Percentiles rank a stretch among this genome's conserved stretches.
phyloP scores from a whole-genome alignment of 2,329 filamentous ascomycete species.

The Dactylellina cionopaga region DNA sequence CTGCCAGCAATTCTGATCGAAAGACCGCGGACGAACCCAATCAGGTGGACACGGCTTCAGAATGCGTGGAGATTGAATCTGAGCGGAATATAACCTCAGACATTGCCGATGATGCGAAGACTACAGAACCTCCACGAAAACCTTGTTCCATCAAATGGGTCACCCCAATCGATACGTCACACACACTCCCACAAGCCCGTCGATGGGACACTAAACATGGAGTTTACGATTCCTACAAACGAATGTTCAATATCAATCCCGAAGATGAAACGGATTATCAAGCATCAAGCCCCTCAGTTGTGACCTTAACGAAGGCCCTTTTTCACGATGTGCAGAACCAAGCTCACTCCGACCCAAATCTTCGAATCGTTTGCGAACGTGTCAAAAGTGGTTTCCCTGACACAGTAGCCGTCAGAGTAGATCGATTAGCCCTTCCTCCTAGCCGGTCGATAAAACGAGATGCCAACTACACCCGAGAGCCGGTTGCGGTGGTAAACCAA shows the following conservation, averaged over 20 bases:
- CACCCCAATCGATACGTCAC: slow-evolving; percentile 7
- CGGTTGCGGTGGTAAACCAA: slow-evolving; percentile 25
- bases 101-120: not conserved
- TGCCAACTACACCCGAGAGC: not conserved
- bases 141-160: slow-evolving; percentile 31
- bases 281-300: not conserved
- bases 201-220: slow-evolving; percentile 28
- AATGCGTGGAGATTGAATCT: not conserved
- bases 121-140: not conserved
- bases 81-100: not conserved
- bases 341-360: slow-evolving; percentile 48
- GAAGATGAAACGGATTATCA: slow-evolving; percentile 1
- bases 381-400: slow-evolving; percentile 10
- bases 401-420: slow-evolving; percentile 8
- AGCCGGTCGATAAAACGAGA: slow-evolving; percentile 8
- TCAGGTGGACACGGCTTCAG: not conserved
- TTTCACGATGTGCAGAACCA: slow-evolving; percentile 26
- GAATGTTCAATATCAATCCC: slow-evolving; percentile 10
- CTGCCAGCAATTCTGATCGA: slow-evolving; percentile 10
- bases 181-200: slow-evolving; percentile 31
- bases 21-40: not conserved
- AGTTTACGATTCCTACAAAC: slow-evolving; percentile 26
- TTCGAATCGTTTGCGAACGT: slow-evolving; percentile 27
- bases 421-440: slow-evolving; percentile 35
- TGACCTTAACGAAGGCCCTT: slow-evolving; percentile 15